Evolutionary conservation across 108 stramenopile genomes (phyloP).

Genomic region (Mediolabrus comicus): DNA sequence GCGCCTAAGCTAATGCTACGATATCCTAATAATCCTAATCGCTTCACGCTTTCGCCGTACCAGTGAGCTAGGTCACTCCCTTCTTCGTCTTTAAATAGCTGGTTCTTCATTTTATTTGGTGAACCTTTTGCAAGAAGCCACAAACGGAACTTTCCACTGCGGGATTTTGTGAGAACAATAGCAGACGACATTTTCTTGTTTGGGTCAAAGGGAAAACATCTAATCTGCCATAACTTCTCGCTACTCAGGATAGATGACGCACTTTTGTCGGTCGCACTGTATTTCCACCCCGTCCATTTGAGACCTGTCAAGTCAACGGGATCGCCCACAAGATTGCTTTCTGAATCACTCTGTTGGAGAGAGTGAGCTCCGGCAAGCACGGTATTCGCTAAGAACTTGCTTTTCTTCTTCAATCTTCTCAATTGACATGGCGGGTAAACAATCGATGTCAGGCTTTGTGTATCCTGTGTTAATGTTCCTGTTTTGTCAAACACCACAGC

Average conservation of each 20-base stretch:
- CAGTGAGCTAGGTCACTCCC: not conserved
- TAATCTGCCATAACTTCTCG: constrained; percentile 59
- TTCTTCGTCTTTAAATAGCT: constrained; percentile 8
- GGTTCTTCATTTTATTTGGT: constrained; percentile 37
- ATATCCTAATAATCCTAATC: constrained; percentile 47
- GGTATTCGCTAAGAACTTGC: constrained; percentile 18
- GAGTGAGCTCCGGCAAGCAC: constrained; percentile 77
- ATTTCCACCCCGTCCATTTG: constrained; percentile 55
- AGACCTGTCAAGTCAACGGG: constrained; percentile 65
- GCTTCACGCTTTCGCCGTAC: constrained; percentile 23
- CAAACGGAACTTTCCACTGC: constrained; percentile 28
- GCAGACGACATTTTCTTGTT: constrained; percentile 56
- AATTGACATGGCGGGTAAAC: constrained; percentile 12
- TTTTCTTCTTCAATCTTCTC: not conserved
- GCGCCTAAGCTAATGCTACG: constrained; percentile 53
- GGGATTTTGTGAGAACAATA: constrained; percentile 40
- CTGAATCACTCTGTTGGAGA: constrained; percentile 23
- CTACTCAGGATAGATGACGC: not conserved
- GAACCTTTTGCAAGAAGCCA: constrained; percentile 56
- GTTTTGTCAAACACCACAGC: constrained; percentile 90
- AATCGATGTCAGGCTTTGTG: constrained; percentile 47
- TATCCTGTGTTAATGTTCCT: constrained; percentile 80
- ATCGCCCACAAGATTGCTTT: constrained; percentile 54
- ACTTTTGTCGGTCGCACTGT: constrained; percentile 20
- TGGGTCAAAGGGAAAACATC: constrained; percentile 65